Base-by-base conservation (phyloP, 2,329 filamentous ascomycete species). In the Gaeumannomyces tritici region DNA sequence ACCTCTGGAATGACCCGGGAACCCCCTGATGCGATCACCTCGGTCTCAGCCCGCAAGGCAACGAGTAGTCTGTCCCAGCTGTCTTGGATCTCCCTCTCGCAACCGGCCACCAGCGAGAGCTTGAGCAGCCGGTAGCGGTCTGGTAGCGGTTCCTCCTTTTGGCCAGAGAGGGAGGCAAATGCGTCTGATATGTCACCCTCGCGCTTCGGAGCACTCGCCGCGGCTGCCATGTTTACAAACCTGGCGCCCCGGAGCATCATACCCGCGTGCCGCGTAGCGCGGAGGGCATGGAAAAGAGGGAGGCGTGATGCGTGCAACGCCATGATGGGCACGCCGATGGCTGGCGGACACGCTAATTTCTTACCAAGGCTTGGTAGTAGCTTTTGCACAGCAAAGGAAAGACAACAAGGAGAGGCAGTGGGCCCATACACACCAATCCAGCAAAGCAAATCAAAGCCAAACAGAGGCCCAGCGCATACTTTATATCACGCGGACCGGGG, bases 161-260 rank as follows among this genome's bases (percentile, higher is more conserved):
- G 69, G 0, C 82, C 82, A 0, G 83, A 84, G 2, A 88, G 73
- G 0, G 85, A 87, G 0, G 80, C 79, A 63, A 88, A 88, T 1
- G 83, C 75, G 61, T 85, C 83, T 0, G 84, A 85, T 42, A 88
- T 88, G 65, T 87, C 80, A 3, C 85, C 85, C 66, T 84, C 82
- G 54, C 80, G 78, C 66, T 84, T 85, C 12, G 59, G 24, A 3
- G 54, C 55, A 11, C 62, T 61, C 13, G 63, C 56, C 55, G 62
- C 59, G 58, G 66, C 62, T 3, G 64, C 66, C 66, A 69, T 69
- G 35, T 58, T 63, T 33, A 63, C 59, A 2, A 27, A 9, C 21
- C 62, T 47, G 5, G 7, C 3, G 59, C n/a, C 33, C 8, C 12
- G 24, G 7, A 21, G 33, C 59, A 21, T 12, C n/a, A 21, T 51